Conservation (phyloP, 1,139 yeast genomes). For the Saccharomycopsis crataegensis region DNA sequence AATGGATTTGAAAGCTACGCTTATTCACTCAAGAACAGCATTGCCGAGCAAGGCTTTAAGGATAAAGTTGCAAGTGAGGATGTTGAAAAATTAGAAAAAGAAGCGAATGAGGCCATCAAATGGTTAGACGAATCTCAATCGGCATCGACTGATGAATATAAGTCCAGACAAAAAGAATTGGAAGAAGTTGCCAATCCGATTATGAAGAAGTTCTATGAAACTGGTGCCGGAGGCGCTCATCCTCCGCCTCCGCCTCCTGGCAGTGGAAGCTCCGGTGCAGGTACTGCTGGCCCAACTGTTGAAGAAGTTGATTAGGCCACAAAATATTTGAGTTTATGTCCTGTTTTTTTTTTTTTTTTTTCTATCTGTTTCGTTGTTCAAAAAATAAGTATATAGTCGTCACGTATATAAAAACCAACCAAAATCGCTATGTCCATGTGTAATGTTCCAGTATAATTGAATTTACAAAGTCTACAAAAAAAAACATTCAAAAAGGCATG, state of each 20-base stretch:
- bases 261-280: slow-evolving; percentile 29
- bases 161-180: slow-evolving; percentile 59
- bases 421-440: not conserved
- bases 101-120: slow-evolving; percentile 77
- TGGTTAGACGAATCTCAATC: slow-evolving; percentile 84
- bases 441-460: not conserved
- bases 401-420: not conserved
- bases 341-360: not conserved
- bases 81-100: slow-evolving; percentile 81
- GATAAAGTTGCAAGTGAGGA: slow-evolving; percentile 83
- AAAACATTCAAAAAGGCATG: not conserved
- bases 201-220: slow-evolving; percentile 55
- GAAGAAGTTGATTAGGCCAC: slow-evolving; percentile 16
- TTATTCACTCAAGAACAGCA: slow-evolving; percentile 73
- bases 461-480: not conserved
- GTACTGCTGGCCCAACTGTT: slow-evolving; percentile 16
- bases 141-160: slow-evolving; percentile 83
- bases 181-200: slow-evolving; percentile 61
- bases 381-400: not conserved
- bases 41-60: slow-evolving; percentile 60
- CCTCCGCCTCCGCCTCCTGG: slow-evolving; percentile 19
- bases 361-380: not conserved
- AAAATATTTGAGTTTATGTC: not conserved
- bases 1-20: slow-evolving; percentile 86
- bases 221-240: slow-evolving; percentile 41